A percentile compares a stretch with the other conserved stretches of the same genome.
phyloP scores from a whole-genome alignment of 2,329 filamentous ascomycete species.

The Verticillium zaregamsianum region DNA sequence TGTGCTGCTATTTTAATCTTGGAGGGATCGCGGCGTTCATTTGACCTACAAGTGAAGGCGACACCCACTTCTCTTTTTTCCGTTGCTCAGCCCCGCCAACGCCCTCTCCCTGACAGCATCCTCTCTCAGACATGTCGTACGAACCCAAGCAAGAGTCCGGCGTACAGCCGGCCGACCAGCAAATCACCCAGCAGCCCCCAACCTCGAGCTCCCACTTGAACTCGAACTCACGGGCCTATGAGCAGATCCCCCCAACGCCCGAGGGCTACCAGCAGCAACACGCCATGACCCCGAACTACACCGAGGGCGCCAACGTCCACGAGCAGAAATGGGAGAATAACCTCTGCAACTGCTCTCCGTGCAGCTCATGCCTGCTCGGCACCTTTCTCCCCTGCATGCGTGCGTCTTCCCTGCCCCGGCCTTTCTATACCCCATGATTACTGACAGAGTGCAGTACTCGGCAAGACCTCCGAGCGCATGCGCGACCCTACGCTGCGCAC shows the following conservation, averaged over 20 bases:
- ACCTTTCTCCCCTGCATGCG: conserved; percentile 38
- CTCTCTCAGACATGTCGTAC: not conserved
- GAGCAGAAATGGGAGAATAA: conserved; percentile 31
- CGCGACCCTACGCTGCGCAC: conserved; percentile 36
- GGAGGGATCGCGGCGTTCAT: no score
- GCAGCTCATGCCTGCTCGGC: conserved; percentile 31
- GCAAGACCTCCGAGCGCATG: conserved; percentile 39
- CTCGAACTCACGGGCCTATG: not conserved
- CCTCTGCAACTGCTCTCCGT: conserved; percentile 36
- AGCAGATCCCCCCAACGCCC: not conserved
- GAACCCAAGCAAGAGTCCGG: not conserved
- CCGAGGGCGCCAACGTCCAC: conserved; percentile 8
- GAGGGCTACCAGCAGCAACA: conserved; percentile 7
- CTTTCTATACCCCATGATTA: not conserved
- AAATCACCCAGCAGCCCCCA: not conserved
- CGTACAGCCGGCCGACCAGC: not conserved
- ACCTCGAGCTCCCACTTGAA: not conserved
- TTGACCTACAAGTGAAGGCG: not conserved
- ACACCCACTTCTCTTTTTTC: not conserved
- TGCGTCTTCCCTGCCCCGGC: conserved; percentile 21
- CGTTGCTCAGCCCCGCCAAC: not conserved
- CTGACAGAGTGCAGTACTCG: conserved; percentile 28
- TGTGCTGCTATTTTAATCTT: no score
- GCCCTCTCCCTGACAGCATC: not conserved
- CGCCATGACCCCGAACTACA: conserved; percentile 9